These are phyloP conservation scores for Alternaria postmessia DNA, from an alignment of 2,329 filamentous ascomycete species.

Conservation along the genomic window DNA sequence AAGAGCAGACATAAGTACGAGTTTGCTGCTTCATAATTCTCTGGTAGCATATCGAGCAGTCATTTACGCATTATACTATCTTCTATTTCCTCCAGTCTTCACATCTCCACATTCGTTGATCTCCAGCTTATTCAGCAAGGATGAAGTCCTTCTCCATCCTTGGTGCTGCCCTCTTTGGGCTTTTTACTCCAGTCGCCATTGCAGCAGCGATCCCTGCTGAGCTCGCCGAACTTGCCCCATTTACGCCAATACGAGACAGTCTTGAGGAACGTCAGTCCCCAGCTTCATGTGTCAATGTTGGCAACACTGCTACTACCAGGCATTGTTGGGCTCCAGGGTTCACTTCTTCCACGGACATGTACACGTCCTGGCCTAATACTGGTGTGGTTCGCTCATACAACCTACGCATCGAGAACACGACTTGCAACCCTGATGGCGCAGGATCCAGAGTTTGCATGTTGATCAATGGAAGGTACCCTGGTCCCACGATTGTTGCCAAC, in stretches of 20 bases:
- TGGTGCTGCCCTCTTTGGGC: slow-evolving; percentile 30
- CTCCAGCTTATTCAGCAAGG: background rate
- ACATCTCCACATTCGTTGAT: slow-evolving; percentile 5
- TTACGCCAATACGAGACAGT: slow-evolving; percentile 11
- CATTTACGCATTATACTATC: background rate
- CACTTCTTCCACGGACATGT: slow-evolving; percentile 52
- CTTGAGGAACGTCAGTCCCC: slow-evolving; percentile 30
- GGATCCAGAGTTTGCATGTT: slow-evolving; percentile 47
- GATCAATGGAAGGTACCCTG: slow-evolving; percentile 65
- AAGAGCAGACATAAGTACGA: slow-evolving; percentile 4
- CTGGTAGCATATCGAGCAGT: slow-evolving; percentile 9
- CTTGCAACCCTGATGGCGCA: slow-evolving; percentile 53
- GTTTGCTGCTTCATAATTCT: background rate
- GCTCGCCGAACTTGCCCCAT: slow-evolving; percentile 17
- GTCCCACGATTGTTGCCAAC: slow-evolving; percentile 65
- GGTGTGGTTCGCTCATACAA: slow-evolving; percentile 46
- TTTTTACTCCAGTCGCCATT: slow-evolving; percentile 22
- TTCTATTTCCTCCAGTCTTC: slow-evolving; percentile 11
- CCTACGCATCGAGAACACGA: slow-evolving; percentile 51
- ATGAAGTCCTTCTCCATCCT: slow-evolving; percentile 37
- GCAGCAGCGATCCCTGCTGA: slow-evolving; percentile 32
- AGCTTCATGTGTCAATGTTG: slow-evolving; percentile 31
- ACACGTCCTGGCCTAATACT: slow-evolving; percentile 50
- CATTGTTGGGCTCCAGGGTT: slow-evolving; percentile 53
- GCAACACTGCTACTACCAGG: slow-evolving; percentile 48